These are phyloP conservation scores for Cladosporium sp. DNA, from an alignment of 2,329 filamentous ascomycete genomes.

Conservation along the genomic window DNA sequence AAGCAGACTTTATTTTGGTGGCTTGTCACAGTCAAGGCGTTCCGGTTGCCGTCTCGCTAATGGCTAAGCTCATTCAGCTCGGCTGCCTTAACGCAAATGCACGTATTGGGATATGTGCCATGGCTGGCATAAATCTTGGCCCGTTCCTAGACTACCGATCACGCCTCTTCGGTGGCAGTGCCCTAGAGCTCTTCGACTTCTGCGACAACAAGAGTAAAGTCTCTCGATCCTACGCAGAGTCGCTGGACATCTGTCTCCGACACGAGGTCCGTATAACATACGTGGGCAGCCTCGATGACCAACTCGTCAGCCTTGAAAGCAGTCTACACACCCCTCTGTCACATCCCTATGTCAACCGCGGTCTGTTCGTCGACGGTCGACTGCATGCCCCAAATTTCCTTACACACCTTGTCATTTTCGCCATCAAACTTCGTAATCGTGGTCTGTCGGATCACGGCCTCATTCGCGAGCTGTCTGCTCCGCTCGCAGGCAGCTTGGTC, in stretches of 20 bases:
- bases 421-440: conserved; percentile 89
- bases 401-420: conserved; percentile 88
- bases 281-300: conserved; percentile 93
- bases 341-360: conserved; percentile 91
- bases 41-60: conserved; percentile 86
- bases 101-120: conserved; percentile 81
- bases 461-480: conserved; percentile 83
- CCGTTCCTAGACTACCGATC: conserved; percentile 92
- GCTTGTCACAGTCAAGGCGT: conserved; percentile 96
- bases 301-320: conserved; percentile 91
- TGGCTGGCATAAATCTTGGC: conserved; percentile 90
- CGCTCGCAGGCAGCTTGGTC: conserved; percentile 88
- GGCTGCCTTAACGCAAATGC: conserved; percentile 72
- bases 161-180: conserved; percentile 83
- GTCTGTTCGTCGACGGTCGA: conserved; percentile 93
- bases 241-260: conserved; percentile 72
- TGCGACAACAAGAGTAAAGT: conserved; percentile 78
- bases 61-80: conserved; percentile 89
- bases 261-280: conserved; percentile 84
- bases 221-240: conserved; percentile 76
- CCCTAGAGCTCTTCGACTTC: conserved; percentile 95
- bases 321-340: conserved; percentile 82
- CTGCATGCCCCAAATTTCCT: conserved; percentile 93
- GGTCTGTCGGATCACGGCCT: conserved; percentile 92
- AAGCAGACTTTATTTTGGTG: conserved; percentile 86